Evolutionary conservation across 164 flowering plant genomes (phyloP), one percentile per base, ranked within the genome.

Genomic region (Annona cherimola): DNA sequence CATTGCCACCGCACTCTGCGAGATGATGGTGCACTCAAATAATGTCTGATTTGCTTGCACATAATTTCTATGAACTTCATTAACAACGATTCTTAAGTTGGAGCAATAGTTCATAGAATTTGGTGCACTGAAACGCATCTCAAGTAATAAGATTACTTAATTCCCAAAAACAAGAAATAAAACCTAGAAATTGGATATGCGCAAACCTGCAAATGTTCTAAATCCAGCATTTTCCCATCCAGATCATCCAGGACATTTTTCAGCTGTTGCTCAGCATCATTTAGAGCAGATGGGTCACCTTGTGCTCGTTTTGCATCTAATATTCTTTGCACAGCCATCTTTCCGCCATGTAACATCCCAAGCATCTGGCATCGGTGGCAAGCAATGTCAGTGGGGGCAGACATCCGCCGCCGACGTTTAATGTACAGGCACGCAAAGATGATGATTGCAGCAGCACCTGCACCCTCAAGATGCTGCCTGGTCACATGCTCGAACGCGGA

Each of bases 1-100:
- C 74, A 69, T 76, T 1, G 66, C 74, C 11, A 67, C 62, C 16
- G 14, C 20, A 6, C 70, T 43, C 81, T 81, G 66, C 4, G 8
- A 20, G 8, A 4, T 12, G n/a, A n/a, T n/a, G n/a, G n/a, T n/a
- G n/a, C n/a, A n/a, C n/a, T n/a, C n/a, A n/a, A n/a, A n/a, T n/a
- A n/a, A n/a, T n/a, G n/a, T n/a, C n/a, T n/a, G n/a, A n/a, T n/a
- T n/a, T n/a, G n/a, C n/a, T n/a, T n/a, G n/a, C n/a, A n/a, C n/a
- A n/a, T n/a, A n/a, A n/a, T n/a, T n/a, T n/a, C n/a, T n/a, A n/a
- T n/a, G n/a, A n/a, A n/a, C n/a, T n/a, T n/a, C n/a, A n/a, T n/a
- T n/a, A n/a, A n/a, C n/a, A n/a, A n/a, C n/a, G n/a, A n/a, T n/a
- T n/a, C n/a, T n/a, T n/a, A n/a, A n/a, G n/a, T n/a, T n/a, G n/a